Evolutionary conservation across 2,329 filamentous ascomycete genomes (phyloP), one percentile per base, ranked within the genome.

Genomic region (Colletotrichum sp.): DNA sequence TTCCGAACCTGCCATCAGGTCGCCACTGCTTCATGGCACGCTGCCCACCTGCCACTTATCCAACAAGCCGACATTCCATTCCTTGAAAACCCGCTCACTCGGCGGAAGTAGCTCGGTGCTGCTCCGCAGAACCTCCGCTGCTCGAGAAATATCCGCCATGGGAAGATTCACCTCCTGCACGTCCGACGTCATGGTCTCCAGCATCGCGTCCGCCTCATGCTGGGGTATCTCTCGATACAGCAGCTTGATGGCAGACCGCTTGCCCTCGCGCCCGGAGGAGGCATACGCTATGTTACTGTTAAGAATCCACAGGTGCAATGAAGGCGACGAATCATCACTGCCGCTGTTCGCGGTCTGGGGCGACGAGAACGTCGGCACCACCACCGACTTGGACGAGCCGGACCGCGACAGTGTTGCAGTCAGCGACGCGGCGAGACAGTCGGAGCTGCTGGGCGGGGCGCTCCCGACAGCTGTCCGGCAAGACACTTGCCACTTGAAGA

Each of bases 41-140:
- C 6, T 28, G 59, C 30, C 12, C 8, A 16, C 55, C 49, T 86
- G 83, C 83, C 90, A 93, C 75, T 89, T 86, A 77, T 89, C 88
- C 75, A 95, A 80, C 21, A 95, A 81, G 3, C 92, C 93, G 7
- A 95, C 92, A 30, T 89, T 88, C 93, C 93, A 95, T n/a, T 89
- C 90, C 80, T 90, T 88, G 78, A 94, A 94, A 32, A 79, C 84
- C 72, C 91, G 87, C 75, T 93, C 91, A 10, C 85, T 85, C 1
- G 78, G 81, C 2, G 93, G 93, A 10, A 95, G 81, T 18, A 92
- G 80, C 5, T 77, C 57, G 44, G 88, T 90, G 78, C 89, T 92
- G 9, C 80, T 80, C 13, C 85, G 81, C 30, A 95, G 83, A 12
- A 82, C 84, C 8, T 80, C 77, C 2, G 82, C 78, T 8, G 93